Base-by-base conservation (phyloP, 1,284 basidiomycete genomes). In the Cutaneotrichosporon cyanovorans region DNA sequence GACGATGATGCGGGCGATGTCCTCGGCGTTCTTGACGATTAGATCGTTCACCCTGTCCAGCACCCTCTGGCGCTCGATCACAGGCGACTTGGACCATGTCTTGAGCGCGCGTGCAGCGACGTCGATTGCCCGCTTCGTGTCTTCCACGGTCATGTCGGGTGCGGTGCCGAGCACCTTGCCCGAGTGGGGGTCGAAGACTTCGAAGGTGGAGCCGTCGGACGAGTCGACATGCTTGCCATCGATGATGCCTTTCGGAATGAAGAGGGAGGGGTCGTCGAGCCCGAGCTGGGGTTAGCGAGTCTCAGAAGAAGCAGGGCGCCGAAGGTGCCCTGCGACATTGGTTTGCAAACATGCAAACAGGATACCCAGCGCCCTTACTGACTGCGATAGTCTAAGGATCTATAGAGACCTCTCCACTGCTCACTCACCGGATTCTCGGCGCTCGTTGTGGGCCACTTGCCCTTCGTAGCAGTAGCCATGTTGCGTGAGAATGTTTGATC, bases 111-210 rank as follows among this genome's bases (percentile, higher is more conserved):
- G 77, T 15, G 75, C 69, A 4, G 90, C 90, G 21, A 84, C 81
- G 23, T 80, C 75, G 48, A 93, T 87, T 9, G 90, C 90, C 52
- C 79, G 74, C 56, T 81, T 80, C 4, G 87, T 85, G 71, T 93
- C 89, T 28, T 76, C 75, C 37, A 87, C 68, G 11, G 83, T 84
- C 83, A 93, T 86, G 63, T 95, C 90, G 5, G 90, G 87, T 22
- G 88, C 76, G 0, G 79, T 82, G 22, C 87, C 90, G 37, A 93
- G 77, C 47, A 80, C 78, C 59, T 89, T 79, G 34, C 79, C 78
- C 2, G 84, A 90, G 4, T 87, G 84, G 25, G 90, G 90, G 74
- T 93, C 90, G 90, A 52, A 80, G 38, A 93, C 87, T 25, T 73
- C 67, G 53, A 93, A 83, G 23, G 75, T 85, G 40, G 76, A 78